A percentile compares a stretch with the other conserved stretches of the same genome.
Evolutionary conservation across 1,284 basidiomycete genomes (phyloP).

Genomic region (Melampsora americana): DNA sequence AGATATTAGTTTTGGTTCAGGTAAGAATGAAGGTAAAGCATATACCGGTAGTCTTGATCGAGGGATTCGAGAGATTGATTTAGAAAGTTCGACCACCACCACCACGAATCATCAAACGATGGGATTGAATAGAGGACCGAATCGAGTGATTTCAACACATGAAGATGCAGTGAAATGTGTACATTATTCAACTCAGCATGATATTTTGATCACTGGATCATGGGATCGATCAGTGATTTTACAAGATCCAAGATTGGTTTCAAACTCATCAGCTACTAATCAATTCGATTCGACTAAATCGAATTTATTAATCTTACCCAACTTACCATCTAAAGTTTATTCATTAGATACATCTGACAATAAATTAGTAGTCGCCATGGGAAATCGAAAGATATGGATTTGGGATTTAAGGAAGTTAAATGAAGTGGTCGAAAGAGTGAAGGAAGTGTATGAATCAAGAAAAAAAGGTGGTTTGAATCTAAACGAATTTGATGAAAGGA

Average conservation of each 20-base stretch:
- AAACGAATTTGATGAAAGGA: slow-evolving; percentile 8
- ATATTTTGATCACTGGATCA: slow-evolving; percentile 70
- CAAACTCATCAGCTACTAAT: slow-evolving; percentile 51
- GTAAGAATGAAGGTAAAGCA: slow-evolving; percentile 30
- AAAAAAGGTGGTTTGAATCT: slow-evolving; percentile 6
- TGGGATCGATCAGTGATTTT: slow-evolving; percentile 86
- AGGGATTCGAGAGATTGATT: slow-evolving; percentile 42
- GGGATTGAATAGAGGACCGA: slow-evolving; percentile 13
- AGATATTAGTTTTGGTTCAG: slow-evolving; percentile 33
- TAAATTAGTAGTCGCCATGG: slow-evolving; percentile 82
- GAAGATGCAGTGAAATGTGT: slow-evolving; percentile 44
- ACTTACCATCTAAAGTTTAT: slow-evolving; percentile 78
- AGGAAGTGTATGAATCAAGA: slow-evolving; percentile 1
- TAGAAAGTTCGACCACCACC: slow-evolving; percentile 7
- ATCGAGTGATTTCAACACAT: slow-evolving; percentile 40
- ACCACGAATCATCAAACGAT: not conserved
- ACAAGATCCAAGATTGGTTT: slow-evolving; percentile 67
- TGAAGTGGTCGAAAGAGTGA: slow-evolving; percentile 32
- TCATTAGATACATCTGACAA: slow-evolving; percentile 70
- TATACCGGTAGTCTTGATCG: slow-evolving; percentile 40
- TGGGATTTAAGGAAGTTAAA: slow-evolving; percentile 62
- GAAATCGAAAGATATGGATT: slow-evolving; percentile 79
- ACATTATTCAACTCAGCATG: slow-evolving; percentile 18
- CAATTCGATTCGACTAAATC: slow-evolving; percentile 56
- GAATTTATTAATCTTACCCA: slow-evolving; percentile 61